Base-by-base conservation (phyloP, 2,329 filamentous ascomycete genomes). In the Drechslera avenae region DNA sequence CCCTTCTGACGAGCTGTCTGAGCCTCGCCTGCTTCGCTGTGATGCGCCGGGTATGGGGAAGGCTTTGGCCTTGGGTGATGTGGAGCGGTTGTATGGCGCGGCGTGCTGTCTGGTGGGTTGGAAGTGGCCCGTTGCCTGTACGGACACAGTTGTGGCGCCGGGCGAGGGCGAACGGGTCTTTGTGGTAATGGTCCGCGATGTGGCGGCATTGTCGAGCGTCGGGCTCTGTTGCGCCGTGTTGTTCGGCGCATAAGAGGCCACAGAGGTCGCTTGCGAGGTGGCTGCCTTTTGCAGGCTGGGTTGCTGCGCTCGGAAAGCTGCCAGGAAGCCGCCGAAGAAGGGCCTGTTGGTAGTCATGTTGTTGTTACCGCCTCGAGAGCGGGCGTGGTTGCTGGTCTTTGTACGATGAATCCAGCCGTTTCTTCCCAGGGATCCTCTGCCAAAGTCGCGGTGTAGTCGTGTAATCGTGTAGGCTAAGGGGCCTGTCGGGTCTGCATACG, bases 1-100 rank as follows among this genome's bases (percentile, higher is more conserved):
- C 1, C 88, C 89, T 65, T 91, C 89, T 45, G 82, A 86, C 56
- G 84, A 88, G 72, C 86, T 90, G 61, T 91, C 88, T 60, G 87
- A 90, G 19, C 88, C 89, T 48, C 89, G 80, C 48, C 87, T 79
- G 62, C 69, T 65, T 49, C 73, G 40, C 54, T 65, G 60, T 23
- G 67, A 64, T 2, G 67, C 64, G 17, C 67, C 66, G 4, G 69
- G 69, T 50, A 73, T 72, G 2, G 71, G 71, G 17, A 72, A 73
- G 7, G 66, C 69, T 35, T 71, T 68, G 14, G 71, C 57, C 3
- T 66, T 65, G 21, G 71, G 70, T 9, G 71, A 73, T 47, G 70
- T 71, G 26, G 71, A 73, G 39, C 69, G 69, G 54, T 71, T 69
- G 56, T 73, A 73, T 13, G 71, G 71, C 10, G 67, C 60, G 0